A percentile compares a stretch with the other conserved stretches of the same genome.
Conservation (phyloP, 1,139 yeast species). For the Sugiyamaella neomexicana region DNA sequence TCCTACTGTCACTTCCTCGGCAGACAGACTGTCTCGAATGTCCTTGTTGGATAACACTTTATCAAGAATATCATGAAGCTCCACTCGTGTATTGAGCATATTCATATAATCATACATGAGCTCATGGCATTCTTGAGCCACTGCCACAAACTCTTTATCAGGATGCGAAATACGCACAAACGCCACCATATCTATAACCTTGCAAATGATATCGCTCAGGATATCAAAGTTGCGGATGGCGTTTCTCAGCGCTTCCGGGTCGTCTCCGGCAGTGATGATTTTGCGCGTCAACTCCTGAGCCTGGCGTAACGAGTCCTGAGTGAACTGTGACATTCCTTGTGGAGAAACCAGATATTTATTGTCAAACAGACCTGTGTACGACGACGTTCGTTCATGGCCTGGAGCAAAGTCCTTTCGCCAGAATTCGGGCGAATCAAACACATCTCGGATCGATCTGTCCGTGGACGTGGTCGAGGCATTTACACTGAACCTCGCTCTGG, state of each 20-base stretch:
- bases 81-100: slow-evolving; percentile 80
- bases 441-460: slow-evolving; percentile 23
- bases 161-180: slow-evolving; percentile 91
- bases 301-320: slow-evolving; percentile 57
- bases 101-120: slow-evolving; percentile 93
- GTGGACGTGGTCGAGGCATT: background rate
- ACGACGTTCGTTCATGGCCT: slow-evolving; percentile 3
- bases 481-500: too few relatives aligned
- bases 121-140: slow-evolving; percentile 89
- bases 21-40: slow-evolving; percentile 47
- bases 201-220: slow-evolving; percentile 81
- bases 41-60: slow-evolving; percentile 51
- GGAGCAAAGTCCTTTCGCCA: slow-evolving; percentile 24
- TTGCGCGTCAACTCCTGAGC: slow-evolving; percentile 63
- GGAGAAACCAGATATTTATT: slow-evolving; percentile 71
- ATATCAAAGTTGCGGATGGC: slow-evolving; percentile 75
- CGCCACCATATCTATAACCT: slow-evolving; percentile 93
- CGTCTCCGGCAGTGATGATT: slow-evolving; percentile 47
- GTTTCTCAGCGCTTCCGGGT: slow-evolving; percentile 50
- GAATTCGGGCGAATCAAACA: slow-evolving; percentile 27
- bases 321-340: slow-evolving; percentile 66
- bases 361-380: slow-evolving; percentile 63
- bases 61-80: slow-evolving; percentile 60
- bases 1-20: slow-evolving; percentile 84
- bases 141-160: slow-evolving; percentile 61